Base-by-base conservation (phyloP, 2,329 filamentous ascomycete species). In the Parafenestella ontariensis region DNA sequence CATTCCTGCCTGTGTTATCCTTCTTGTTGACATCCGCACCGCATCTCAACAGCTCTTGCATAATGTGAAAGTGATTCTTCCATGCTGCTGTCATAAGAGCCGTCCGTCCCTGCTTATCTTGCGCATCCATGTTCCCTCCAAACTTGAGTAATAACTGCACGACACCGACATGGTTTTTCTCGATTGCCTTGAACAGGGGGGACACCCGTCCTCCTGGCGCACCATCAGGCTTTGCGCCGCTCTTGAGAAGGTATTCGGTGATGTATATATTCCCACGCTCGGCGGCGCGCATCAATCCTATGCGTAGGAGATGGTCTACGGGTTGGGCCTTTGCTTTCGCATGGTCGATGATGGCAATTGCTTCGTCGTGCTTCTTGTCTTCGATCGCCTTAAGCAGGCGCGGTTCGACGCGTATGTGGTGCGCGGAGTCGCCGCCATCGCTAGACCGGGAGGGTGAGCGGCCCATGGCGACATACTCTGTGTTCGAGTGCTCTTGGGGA, bases 11-110 rank as follows among this genome's bases (percentile, higher is more conserved):
- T 18, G 63, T 65, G 13, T 68, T 67, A 52, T 75, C 75, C 39
- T 68, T 68, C 31, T 70, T 69, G 49, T 78, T 76, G n/a, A 76
- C 69, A 49, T 77, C 68, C 3, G 77, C 76, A 13, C 73, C 72
- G 6, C 67, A 59, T 11, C 73, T 61, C 4, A 79, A 36, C 13
- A 80, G 63, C 42, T 73, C 62, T 7, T 70, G 62, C 46, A 77
- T 63, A 6, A 76, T 68, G 17, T 76, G 71, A 26, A 59, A 73
- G 29, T 68, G 59, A 37, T 71, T 71, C 56, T 69, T 72, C 70
- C 68, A 72, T 4, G 72, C 66, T 9, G 73, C 74, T n/a, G 67
- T 72, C 72, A 76, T 75, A 8, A 76, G 66, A 37, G 71, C 71
- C 20, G 74, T 75, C 6, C 73, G 58, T 2, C 72, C 72, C 46